phyloP scores from a whole-genome alignment of 2,329 filamentous ascomycete species.

The Camillea tinctor region DNA sequence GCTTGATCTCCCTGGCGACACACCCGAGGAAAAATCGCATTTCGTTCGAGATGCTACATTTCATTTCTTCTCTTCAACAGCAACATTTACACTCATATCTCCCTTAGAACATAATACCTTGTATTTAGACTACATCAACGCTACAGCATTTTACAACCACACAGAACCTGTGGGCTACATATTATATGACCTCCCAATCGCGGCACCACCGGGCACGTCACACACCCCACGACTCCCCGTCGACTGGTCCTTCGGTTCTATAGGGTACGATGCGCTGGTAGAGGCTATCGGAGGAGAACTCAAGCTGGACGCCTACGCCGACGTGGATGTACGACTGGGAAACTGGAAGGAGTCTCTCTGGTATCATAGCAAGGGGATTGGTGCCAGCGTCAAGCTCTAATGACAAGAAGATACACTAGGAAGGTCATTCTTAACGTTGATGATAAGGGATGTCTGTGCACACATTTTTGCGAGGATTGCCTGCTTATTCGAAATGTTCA shows the following conservation, averaged over 20 bases:
- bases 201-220: conserved; percentile 71
- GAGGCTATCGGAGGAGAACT: conserved; percentile 78
- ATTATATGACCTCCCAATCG: conserved; percentile 69
- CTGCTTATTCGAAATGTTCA: too few relatives aligned
- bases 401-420: background rate
- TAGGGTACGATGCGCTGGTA: conserved; percentile 80
- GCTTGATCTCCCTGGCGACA: conserved; percentile 56
- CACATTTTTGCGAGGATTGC: too few relatives aligned
- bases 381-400: conserved; percentile 41
- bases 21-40: conserved; percentile 48
- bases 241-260: conserved; percentile 70
- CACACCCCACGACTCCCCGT: conserved; percentile 78
- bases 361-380: conserved; percentile 69
- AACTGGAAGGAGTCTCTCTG: conserved; percentile 71
- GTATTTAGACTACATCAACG: conserved; percentile 76
- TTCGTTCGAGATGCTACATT: conserved; percentile 87
- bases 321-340: conserved; percentile 72
- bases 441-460: background rate
- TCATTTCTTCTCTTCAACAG: conserved; percentile 83
- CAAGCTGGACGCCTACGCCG: conserved; percentile 74
- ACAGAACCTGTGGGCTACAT: conserved; percentile 77
- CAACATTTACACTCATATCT: conserved; percentile 78
- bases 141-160: conserved; percentile 81
- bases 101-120: conserved; percentile 72
- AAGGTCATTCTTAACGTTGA: background rate